Conservation (phyloP, 371 early-diverging fungal genomes). For the Batkoa obscura region DNA sequence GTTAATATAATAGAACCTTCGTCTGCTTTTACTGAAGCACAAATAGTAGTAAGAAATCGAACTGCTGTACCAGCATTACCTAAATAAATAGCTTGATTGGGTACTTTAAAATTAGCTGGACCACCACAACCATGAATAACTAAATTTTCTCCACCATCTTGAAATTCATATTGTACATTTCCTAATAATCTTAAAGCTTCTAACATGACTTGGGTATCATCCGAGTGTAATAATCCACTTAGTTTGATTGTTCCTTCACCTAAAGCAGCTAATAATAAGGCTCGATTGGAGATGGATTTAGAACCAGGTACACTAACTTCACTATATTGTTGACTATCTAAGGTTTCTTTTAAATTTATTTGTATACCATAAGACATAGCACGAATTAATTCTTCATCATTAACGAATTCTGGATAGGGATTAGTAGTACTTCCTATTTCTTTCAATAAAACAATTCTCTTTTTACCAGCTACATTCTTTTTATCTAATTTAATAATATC, state of each 20-base stretch:
- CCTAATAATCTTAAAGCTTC: conserved; percentile 72
- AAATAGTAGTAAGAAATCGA: conserved; percentile 82
- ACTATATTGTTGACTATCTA: conserved; percentile 12
- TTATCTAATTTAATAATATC: conserved; percentile 87
- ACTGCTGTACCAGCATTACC: conserved; percentile 97
- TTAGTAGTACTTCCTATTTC: conserved; percentile 73
- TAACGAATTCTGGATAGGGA: conserved; percentile 56
- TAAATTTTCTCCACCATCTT: conserved; percentile 77
- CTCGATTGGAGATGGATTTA: conserved; percentile 94
- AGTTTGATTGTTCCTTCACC: conserved; percentile 69
- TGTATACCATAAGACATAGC: conserved; percentile 59
- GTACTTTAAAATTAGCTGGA: conserved; percentile 53
- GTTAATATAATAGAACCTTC: conserved; percentile 45
- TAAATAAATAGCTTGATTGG: conserved; percentile 65
- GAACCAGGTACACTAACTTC: conserved; percentile 74
- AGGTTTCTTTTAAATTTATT: conserved; percentile 21
- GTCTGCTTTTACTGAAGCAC: conserved; percentile 45
- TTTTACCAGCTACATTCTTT: conserved; percentile 83
- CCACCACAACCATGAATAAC: conserved; percentile 64
- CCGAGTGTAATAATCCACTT: conserved; percentile 79
- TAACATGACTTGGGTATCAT: conserved; percentile 95
- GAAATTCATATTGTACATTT: conserved; percentile 74
- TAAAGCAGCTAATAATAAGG: conserved; percentile 77
- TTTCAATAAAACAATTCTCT: conserved; percentile 77
- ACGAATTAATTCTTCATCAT: conserved; percentile 63